Percentiles rank a stretch among this genome's conserved stretches.
Conservation (phyloP, 176 grass and related monocot species). For the Eleusine indica region DNA sequence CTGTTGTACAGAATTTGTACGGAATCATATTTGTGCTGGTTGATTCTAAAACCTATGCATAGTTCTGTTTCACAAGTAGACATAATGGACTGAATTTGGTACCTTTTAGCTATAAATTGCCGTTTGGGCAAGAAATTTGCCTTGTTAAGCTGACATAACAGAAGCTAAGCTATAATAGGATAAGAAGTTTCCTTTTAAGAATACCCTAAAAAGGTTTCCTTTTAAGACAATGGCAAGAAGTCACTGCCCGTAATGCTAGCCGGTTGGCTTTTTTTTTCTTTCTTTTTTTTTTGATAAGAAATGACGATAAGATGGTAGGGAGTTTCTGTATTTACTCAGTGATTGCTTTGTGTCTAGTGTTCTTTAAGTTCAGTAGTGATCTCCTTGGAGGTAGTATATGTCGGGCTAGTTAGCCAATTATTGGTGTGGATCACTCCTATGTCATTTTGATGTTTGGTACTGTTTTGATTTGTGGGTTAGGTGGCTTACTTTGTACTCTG, state of each 20-base stretch:
- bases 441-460: constrained; percentile 39
- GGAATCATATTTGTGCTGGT: neutral
- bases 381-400: constrained; percentile 2
- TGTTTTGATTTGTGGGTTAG: constrained; percentile 33
- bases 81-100: constrained; percentile 10
- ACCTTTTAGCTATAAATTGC: neutral
- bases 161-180: neutral
- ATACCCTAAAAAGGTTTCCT: too few relatives aligned
- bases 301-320: neutral
- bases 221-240: neutral
- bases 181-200: neutral
- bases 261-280: neutral
- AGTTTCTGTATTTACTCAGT: constrained; percentile 19
- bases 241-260: neutral
- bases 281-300: neutral
- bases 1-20: constrained; percentile 4
- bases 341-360: neutral
- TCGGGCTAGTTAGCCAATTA: neutral
- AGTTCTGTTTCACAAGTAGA: constrained; percentile 27
- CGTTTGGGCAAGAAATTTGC: constrained; percentile 18
- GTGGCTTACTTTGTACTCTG: constrained; percentile 31
- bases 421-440: constrained; percentile 9
- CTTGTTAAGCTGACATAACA: constrained; percentile 22
- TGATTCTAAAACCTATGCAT: neutral
- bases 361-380: neutral